Base-by-base conservation (phyloP, 2,329 filamentous ascomycete genomes). In the Cladosporium halotolerans region DNA sequence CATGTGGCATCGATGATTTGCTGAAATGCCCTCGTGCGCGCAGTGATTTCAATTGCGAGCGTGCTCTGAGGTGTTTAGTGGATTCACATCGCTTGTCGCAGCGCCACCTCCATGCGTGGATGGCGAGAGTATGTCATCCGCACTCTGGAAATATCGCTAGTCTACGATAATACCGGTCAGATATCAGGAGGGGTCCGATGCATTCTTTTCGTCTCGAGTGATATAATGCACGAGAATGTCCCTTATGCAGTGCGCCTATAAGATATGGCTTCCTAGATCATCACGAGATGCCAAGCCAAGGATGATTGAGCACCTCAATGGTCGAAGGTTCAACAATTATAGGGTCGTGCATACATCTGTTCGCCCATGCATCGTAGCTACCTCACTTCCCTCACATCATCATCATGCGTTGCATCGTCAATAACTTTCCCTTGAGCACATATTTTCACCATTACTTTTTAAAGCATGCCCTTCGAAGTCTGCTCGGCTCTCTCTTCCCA, bases 401-500 rank as follows among this genome's bases (percentile, higher is more conserved):
- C 11, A 51, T 51, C 39, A 19, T 38, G 32, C 48, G 40, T 51
- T 40, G 28, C 48, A 11, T 51, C 48, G 18, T 51, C 36, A 39
- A 4, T 14, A 3, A 8, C 13, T 11, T 39, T 1, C n/a, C 36
- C 13, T 8, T 39, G 36, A 14, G 28, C 45, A 32, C 32, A 18
- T 31, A 33, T 33, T 36, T 23, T 41, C 28, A 45, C 18, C 23
- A 18, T 18, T 8, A n/a, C 10, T 13, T 14, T 23, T 47, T 28
- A 53, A 14, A 93, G 74, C 89, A 99, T 97, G 2, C 93, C 93
- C 73, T 89, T 91, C 60, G 80, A 79, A 40, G 91, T 83, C 74
- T 96, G 89, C 65, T 96, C 91, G 72, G 85, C 85, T 62, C 93
- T 83, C 77, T 99, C 93, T 72, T 99, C 88, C 93, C 93, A 99